phyloP scores from a whole-genome alignment of 2,329 filamentous ascomycete genomes.

The Blastomyces gilchristii region DNA sequence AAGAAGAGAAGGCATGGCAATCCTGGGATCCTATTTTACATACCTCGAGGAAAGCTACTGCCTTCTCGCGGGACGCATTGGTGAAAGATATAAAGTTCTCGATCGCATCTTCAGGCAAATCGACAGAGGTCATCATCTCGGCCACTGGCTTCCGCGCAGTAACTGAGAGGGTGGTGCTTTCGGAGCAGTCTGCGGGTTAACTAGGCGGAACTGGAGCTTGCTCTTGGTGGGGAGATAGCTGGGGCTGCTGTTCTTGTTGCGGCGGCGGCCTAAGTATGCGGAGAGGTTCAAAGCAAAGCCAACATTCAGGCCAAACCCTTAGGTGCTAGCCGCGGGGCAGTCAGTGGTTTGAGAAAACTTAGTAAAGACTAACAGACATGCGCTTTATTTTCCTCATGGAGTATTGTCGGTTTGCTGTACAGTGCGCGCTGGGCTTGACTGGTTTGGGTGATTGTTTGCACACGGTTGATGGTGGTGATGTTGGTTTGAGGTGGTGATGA shows the following conservation, averaged over 20 bases:
- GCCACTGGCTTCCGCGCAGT: neutral
- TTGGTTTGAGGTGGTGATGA: neutral
- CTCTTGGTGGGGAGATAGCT: neutral
- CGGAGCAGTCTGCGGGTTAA: neutral
- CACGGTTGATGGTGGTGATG: neutral
- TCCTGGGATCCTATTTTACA: neutral
- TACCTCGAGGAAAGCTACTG: slow-evolving; percentile 35
- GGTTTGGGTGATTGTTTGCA: neutral
- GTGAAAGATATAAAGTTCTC: slow-evolving; percentile 34
- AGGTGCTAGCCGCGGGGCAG: neutral
- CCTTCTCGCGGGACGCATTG: slow-evolving; percentile 30
- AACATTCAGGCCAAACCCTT: neutral
- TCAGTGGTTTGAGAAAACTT: neutral
- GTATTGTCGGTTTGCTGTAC: neutral
- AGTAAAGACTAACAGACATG: neutral
- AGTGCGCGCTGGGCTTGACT: neutral
- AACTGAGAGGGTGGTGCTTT: neutral
- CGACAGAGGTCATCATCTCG: slow-evolving; percentile 6
- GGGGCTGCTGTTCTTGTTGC: neutral
- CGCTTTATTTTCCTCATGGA: neutral
- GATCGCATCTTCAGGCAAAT: slow-evolving; percentile 30
- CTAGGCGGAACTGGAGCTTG: neutral
- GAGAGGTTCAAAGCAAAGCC: neutral
- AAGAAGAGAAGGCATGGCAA: neutral
- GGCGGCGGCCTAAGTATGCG: neutral